A percentile compares a stretch with the other conserved stretches of the same genome.
Conservation (phyloP, 805 yeast genomes). For the Suhomyces faveliae region DNA sequence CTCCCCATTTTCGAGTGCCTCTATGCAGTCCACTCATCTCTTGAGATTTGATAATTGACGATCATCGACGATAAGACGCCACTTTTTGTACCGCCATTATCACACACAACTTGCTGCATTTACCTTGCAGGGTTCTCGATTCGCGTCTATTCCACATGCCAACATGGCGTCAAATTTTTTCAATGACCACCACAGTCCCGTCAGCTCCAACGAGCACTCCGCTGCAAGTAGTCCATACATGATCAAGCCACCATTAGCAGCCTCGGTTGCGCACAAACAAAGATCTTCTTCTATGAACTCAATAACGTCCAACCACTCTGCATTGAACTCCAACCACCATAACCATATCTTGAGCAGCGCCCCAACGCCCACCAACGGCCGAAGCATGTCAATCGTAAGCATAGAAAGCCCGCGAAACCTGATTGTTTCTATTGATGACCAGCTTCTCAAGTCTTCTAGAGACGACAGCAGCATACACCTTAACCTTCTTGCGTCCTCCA, state of each 20-base stretch:
- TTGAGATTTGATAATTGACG: not conserved
- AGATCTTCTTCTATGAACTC: slow-evolving; percentile 34
- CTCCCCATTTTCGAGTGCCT: not conserved
- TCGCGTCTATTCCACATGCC: not conserved
- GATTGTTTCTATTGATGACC: slow-evolving; percentile 40
- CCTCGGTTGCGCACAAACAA: slow-evolving; percentile 18
- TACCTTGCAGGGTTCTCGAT: not conserved
- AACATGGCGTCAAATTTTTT: slow-evolving; percentile 9
- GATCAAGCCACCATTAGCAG: slow-evolving; percentile 14
- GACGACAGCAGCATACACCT: slow-evolving; percentile 31
- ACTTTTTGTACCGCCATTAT: not conserved
- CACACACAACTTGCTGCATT: not conserved
- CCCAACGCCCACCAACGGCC: slow-evolving; percentile 19
- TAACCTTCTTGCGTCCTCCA: slow-evolving; percentile 14
- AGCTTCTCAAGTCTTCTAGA: slow-evolving; percentile 25
- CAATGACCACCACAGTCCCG: slow-evolving; percentile 12
- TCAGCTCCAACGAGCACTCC: slow-evolving; percentile 12
- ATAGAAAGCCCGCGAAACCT: slow-evolving; percentile 42
- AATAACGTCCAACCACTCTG: slow-evolving; percentile 6
- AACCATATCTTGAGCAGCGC: slow-evolving; percentile 3
- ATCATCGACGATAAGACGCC: not conserved
- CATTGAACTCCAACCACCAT: not conserved
- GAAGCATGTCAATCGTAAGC: slow-evolving; percentile 39
- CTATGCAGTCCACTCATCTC: not conserved
- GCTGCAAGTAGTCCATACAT: slow-evolving; percentile 12